Evolutionary conservation across 345 rosid genomes (phyloP).

Genomic region (Streptanthus diversifolius): DNA sequence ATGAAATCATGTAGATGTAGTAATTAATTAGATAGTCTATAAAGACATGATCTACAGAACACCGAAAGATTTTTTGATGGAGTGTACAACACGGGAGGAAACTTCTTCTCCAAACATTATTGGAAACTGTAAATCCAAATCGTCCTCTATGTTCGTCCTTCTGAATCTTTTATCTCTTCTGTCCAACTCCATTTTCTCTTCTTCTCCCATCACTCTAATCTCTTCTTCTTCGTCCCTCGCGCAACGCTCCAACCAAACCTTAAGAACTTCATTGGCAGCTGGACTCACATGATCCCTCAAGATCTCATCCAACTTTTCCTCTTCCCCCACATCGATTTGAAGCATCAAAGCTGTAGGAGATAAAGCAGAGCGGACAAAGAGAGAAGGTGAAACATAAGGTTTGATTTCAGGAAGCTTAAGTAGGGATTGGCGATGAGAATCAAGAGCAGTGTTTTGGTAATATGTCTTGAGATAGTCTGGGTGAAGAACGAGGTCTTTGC

Average conservation of each 20-base stretch:
- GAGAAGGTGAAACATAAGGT: slow-evolving; percentile 60
- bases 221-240: slow-evolving; percentile 31
- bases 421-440: slow-evolving; percentile 53
- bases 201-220: slow-evolving; percentile 41
- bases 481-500: slow-evolving; percentile 63
- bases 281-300: slow-evolving; percentile 46
- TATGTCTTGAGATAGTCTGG: slow-evolving; percentile 66
- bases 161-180: slow-evolving; percentile 53
- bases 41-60: slow-evolving; percentile 17
- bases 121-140: slow-evolving; percentile 67
- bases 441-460: slow-evolving; percentile 64
- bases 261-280: slow-evolving; percentile 53
- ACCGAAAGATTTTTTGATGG: slow-evolving; percentile 46
- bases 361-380: slow-evolving; percentile 58
- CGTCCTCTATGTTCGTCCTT: slow-evolving; percentile 68
- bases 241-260: slow-evolving; percentile 71
- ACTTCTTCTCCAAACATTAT: slow-evolving; percentile 66
- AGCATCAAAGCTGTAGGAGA: slow-evolving; percentile 66
- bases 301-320: slow-evolving; percentile 56
- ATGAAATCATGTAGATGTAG: too few relatives aligned
- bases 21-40: neutral
- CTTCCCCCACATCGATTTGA: slow-evolving; percentile 40
- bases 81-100: slow-evolving; percentile 44
- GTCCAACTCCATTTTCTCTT: slow-evolving; percentile 44
- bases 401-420: slow-evolving; percentile 50